Evolutionary conservation across 495 filamentous ascomycete species (phyloP), one percentile per base, ranked within the genome.

Genomic region (Rhypophila decipiens): DNA sequence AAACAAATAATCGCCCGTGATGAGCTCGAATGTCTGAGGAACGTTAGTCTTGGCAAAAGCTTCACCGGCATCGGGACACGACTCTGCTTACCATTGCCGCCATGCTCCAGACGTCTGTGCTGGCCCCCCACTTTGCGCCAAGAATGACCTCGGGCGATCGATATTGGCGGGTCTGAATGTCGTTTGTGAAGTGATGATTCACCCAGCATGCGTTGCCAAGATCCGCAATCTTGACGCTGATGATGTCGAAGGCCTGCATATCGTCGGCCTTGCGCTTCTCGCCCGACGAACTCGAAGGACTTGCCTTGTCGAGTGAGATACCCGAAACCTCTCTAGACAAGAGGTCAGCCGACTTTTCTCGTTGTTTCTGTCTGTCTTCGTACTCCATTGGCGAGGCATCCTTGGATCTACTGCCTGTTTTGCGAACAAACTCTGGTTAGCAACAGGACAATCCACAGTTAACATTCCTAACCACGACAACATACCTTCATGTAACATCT

Each of bases 101-200:
- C 93, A 99, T 99, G 68, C 94, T 97, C 93, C 93, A 99, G 15
- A 99, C 85, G 64, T 99, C 93, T 2, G 93, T 97, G 60, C 93
- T 97, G 3, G 93, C 93, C 42, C 93, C 93, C 93, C 93, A 99
- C 70, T 96, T 97, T 1, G 90, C 82, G 35, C 93, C 93, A 15
- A 99, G 69, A 37, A 99, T 97, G 22, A 99, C 93, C 65, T 99
- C 93, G 2, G 93, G 93, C 0, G 93, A 97, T 18, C 93, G 79
- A 66, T 99, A 99, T 66, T 99, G 93, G 57, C 93, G 79, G 7
- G 93, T 99, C 58, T 99, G 93, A 51, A 99, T 99, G 60, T 99
- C 93, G 57, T 99, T 96, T 53, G 93, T 99, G 68, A 99, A 99
- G 64, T 99, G 93, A 63, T 99, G 93, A 24, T 87, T 85, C 20